Percentiles rank a stretch among this genome's conserved stretches.
Evolutionary conservation across 2,329 filamentous ascomycete genomes (phyloP).

Genomic region (Verticillium albo-atrum): DNA sequence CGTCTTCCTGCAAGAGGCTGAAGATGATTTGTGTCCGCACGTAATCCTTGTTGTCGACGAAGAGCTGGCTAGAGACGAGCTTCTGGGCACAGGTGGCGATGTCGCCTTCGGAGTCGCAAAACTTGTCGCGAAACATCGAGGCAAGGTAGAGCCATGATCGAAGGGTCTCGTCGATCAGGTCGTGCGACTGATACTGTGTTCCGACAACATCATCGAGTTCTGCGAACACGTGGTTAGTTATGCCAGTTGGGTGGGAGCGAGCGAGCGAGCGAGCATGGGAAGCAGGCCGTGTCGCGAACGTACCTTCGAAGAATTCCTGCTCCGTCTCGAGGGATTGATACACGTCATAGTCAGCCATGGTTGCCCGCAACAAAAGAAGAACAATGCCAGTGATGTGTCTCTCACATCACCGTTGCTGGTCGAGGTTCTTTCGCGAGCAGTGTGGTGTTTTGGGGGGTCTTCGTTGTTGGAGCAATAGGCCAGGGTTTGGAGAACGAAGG

Average conservation of each 20-base stretch:
- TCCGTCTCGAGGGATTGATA: constrained; percentile 69
- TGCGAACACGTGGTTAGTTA: constrained; percentile 17
- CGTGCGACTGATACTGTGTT: constrained; percentile 44
- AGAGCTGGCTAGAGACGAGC: constrained; percentile 72
- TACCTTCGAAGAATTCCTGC: constrained; percentile 87
- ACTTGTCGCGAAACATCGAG: constrained; percentile 69
- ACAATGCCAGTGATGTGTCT: not conserved
- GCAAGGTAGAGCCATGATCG: constrained; percentile 80
- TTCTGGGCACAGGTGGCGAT: constrained; percentile 75
- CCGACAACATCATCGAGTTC: constrained; percentile 44
- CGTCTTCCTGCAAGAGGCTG: constrained; percentile 86
- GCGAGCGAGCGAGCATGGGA: constrained; percentile 11
- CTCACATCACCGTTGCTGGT: not conserved
- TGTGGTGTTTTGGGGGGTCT: not conserved
- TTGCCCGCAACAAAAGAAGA: constrained; percentile 15
- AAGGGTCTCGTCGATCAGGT: constrained; percentile 75
- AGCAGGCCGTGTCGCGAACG: constrained; percentile 7
- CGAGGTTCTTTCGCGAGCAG: not conserved
- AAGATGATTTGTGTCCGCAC: constrained; percentile 91
- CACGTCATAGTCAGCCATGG: constrained; percentile 62
- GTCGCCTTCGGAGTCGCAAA: constrained; percentile 72
- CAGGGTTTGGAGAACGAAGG: not conserved
- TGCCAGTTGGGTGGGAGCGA: not conserved
- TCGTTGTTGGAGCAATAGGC: constrained; percentile 1
- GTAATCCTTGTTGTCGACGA: constrained; percentile 72